Evolutionary conservation across 148 eudicot species (phyloP).

Genomic region (Spergularia bocconei): DNA sequence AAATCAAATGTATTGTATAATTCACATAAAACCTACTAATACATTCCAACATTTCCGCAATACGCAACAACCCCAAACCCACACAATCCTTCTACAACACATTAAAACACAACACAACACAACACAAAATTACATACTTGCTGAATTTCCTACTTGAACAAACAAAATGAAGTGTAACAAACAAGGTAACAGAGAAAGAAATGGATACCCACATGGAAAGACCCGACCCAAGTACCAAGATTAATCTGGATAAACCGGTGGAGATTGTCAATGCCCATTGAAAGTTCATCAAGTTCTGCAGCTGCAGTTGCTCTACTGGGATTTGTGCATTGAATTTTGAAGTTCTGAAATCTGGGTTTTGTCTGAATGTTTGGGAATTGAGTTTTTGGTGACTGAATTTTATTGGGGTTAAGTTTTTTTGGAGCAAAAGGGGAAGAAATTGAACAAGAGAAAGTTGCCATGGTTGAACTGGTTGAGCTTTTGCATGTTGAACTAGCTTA

Average conservation of each 20-base stretch:
- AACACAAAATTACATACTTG: too few species aligned
- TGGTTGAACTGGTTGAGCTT: constrained; percentile 7
- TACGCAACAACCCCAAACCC: too few species aligned
- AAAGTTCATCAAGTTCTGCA: constrained; percentile 21
- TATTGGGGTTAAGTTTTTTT: constrained; percentile 17
- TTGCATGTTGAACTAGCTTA: not conserved
- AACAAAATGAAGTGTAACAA: not conserved
- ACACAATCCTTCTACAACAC: too few species aligned
- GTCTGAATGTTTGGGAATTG: not conserved
- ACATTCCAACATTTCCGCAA: too few species aligned
- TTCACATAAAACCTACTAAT: too few species aligned
- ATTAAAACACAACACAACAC: too few species aligned
- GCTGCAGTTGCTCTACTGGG: constrained; percentile 21
- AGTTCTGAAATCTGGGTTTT: constrained; percentile 9
- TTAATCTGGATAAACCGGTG: constrained; percentile 62
- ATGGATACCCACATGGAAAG: constrained; percentile 54
- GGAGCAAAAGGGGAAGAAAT: constrained; percentile 26
- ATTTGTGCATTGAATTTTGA: constrained; percentile 18
- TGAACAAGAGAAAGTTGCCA: constrained; percentile 42
- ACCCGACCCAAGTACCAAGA: constrained; percentile 73
- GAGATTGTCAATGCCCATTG: constrained; percentile 63
- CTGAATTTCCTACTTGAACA: too few species aligned
- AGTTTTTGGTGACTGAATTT: constrained; percentile 1
- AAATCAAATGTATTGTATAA: too few species aligned
- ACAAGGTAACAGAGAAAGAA: not conserved